These are phyloP conservation scores for Pseudogymnoascus destructans DNA, from an alignment of 2,329 filamentous ascomycete species.

Conservation along the genomic window DNA sequence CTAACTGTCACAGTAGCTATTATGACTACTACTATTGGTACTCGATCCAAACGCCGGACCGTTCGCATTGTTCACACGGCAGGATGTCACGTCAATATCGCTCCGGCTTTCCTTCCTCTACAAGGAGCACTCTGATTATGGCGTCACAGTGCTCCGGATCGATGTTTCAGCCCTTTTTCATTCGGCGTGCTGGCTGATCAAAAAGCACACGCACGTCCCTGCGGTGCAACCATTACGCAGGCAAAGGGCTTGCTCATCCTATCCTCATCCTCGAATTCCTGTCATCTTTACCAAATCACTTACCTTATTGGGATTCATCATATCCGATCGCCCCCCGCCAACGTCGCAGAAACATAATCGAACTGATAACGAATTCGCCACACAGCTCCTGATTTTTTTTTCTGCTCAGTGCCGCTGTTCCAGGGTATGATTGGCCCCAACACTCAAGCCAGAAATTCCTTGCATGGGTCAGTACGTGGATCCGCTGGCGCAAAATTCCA, in stretches of 20 bases:
- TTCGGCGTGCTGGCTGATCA: not conserved
- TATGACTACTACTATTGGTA: not conserved
- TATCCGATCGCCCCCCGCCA: not conserved
- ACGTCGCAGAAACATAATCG: not conserved
- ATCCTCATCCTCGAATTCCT: not conserved
- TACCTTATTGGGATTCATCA: not conserved
- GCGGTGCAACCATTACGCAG: not conserved
- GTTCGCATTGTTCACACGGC: not conserved
- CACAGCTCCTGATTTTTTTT: not conserved
- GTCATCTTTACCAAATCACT: not conserved
- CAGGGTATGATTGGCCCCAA: not conserved
- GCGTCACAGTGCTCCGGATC: not conserved
- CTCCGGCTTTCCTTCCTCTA: not conserved
- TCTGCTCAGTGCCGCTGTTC: not conserved
- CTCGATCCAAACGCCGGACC: not conserved
- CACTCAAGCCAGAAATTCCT: not conserved
- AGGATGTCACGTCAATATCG: not conserved
- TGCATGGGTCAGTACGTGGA: not conserved
- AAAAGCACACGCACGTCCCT: not conserved
- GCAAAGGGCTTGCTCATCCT: not conserved
- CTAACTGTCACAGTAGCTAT: not conserved
- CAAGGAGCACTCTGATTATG: not conserved
- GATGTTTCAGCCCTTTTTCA: not conserved
- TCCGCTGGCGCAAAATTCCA: not conserved
- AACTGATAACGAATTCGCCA: conserved; percentile 5